Base-by-base conservation (phyloP, 2,329 filamentous ascomycete species). In the Cadophora gregata region DNA sequence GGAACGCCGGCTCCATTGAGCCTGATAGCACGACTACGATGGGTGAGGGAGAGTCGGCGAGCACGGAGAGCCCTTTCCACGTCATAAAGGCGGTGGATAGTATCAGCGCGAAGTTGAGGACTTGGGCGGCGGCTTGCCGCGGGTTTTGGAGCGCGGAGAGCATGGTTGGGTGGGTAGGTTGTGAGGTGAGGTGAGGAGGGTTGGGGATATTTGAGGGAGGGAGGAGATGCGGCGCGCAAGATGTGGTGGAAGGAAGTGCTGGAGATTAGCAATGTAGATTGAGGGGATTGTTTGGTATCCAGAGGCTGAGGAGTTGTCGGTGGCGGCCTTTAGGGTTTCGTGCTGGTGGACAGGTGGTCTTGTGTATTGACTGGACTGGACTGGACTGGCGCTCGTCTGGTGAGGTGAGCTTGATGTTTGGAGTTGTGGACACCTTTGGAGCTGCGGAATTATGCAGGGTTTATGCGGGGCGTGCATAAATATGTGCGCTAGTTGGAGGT, bases 21-120 rank as follows among this genome's bases (percentile, higher is more conserved):
- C 85, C 86, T 3, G 85, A 87, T 2, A 88, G 80, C 0, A 88
- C 86, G 19, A 88, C 86, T 29, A 88, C 86, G 67, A 88, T 88
- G 2, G 86, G 86, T 0, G 83, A 86, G 29, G 83, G 82, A 1
- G 83, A 85, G 63, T 90, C 85, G 5, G 88, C 85, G 67, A 85
- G 81, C 24, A 93, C 84, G 3, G 86, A 89, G 58, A 93, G 82
- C 0, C 87, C 88, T 78, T 92, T 92, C 90, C 85, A 88, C 75
- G 92, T 77, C 89, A 92, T 92, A 77, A 92, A 92, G 0, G 90
- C 90, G 10, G 89, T 91, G 5, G 86, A 88, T 62, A 92, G 86
- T 58, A 92, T 89, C 66, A 93, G 85, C 38, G 86, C 90, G 76
- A 92, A 92, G 77, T 92, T 92, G 73, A 92, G 85, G 66, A 90